Conservation (phyloP, 257 asterid genomes). For the Nicotiana attenuata region DNA sequence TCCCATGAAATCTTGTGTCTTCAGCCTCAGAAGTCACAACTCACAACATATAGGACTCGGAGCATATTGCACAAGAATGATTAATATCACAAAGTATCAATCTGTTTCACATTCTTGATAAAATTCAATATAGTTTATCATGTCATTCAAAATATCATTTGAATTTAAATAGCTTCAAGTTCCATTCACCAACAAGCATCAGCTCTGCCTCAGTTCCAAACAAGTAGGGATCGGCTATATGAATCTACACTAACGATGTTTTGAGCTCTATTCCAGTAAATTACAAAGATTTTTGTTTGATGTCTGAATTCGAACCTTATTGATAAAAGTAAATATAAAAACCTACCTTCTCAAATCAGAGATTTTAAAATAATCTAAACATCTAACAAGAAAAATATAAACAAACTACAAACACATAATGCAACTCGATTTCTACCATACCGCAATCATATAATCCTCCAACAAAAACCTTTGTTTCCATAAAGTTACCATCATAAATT, state of each 20-base stretch:
- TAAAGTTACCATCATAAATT: constrained; percentile 68
- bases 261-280: background rate
- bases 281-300: background rate
- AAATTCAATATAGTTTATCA: background rate
- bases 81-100: background rate
- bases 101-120: background rate
- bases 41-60: background rate
- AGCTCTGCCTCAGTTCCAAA: no score
- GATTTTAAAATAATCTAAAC: background rate
- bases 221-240: no score
- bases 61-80: background rate
- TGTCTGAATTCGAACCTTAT: background rate
- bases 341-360: background rate
- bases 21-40: background rate
- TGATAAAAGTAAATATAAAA: background rate
- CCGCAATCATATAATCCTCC: background rate
- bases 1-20: background rate
- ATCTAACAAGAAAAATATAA: background rate
- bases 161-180: background rate
- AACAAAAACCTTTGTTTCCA: constrained; percentile 63
- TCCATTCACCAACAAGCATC: no score
- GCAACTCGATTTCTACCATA: background rate
- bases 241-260: background rate
- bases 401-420: background rate
- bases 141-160: background rate